Base-by-base conservation (phyloP, 75 land plant species). In the Pinus tabuliformis region DNA sequence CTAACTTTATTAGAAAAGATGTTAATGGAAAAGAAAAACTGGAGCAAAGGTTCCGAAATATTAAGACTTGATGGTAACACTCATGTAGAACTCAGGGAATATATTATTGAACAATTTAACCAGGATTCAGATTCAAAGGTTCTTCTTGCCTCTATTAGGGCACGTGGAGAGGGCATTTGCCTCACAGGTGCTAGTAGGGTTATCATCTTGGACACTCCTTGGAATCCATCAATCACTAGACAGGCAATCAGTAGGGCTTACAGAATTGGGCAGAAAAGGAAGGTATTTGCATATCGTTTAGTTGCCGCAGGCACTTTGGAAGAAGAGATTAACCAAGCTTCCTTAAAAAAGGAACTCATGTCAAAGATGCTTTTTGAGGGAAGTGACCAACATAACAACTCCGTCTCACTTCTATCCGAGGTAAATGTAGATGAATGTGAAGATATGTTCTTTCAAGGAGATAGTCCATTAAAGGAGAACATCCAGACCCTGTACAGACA, bases 81-180 rank as follows among this genome's bases (percentile, higher is more conserved):
- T 18, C 79, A 30, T 36, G 11, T 78, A 24, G 88, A 87, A 33
- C 76, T 81, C 1, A 77, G 99, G 22, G 91, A 88, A 66, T 63
- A 60, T 70, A 76, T 87, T 0, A 88, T 91, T 83, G 88, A 91
- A 2, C 76, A 22, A 5, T 94, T 94, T 73, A 96, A 96, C 78
- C 79, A 54, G 9, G 91, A 86, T 16, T 62, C 89, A 13, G 85
- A 86, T 56, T 88, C 95, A 3, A 83, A 68, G 58, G 82, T 96
- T 26, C 73, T 96, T 17, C 85, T 92, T 71, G 99, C 95, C 15
- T 96, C 99, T 1, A 91, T 96, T 49, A 96, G 91, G 75, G 94
- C 99, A 4, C 94, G 99, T 84, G 97, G 97, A 21, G 99, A 96
- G 59, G 99, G 99, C 3, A 91, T 96, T 4, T 96, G 95, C 45